Evolutionary conservation across 73 alveolate genomes (phyloP).

Genomic region (Stentor coeruleus): DNA sequence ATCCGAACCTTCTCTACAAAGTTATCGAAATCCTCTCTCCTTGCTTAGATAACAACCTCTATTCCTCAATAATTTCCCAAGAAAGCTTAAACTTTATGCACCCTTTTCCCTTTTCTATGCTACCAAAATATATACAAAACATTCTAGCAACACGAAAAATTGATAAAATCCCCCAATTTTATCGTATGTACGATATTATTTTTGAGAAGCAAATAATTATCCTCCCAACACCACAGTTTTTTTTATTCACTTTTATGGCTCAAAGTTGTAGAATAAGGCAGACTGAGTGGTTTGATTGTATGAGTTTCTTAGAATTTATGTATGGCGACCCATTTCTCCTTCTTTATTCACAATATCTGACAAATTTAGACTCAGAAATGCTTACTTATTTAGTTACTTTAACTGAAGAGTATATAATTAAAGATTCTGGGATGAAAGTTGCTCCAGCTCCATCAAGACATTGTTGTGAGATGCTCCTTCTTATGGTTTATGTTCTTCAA

Average conservation of each 20-base stretch:
- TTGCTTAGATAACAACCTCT: not conserved
- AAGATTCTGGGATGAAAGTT: not conserved
- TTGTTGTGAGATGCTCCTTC: not conserved
- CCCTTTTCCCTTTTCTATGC: not conserved
- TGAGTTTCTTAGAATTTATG: not conserved
- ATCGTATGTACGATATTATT: not conserved
- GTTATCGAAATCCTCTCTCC: not conserved
- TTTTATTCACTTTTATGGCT: not conserved
- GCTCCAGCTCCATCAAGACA: constrained; percentile 13
- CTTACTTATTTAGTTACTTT: not conserved
- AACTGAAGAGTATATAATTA: not conserved
- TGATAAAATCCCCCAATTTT: not conserved
- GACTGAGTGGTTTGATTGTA: not conserved
- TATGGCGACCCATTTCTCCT: constrained; percentile 6
- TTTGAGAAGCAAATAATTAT: not conserved
- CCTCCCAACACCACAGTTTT: constrained; percentile 15
- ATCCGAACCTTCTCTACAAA: not conserved
- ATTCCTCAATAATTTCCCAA: not conserved
- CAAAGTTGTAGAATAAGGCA: not conserved
- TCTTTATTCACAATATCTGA: not conserved
- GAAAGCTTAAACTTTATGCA: not conserved
- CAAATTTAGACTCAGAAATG: not conserved
- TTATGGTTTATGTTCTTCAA: not conserved
- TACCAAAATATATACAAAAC: not conserved
- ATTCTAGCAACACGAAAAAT: not conserved